Percentiles rank a stretch among this genome's conserved stretches.
These are phyloP conservation scores for Protomyces inundatus DNA, from an alignment of 1,139 yeast genomes.

Conservation along the genomic window DNA sequence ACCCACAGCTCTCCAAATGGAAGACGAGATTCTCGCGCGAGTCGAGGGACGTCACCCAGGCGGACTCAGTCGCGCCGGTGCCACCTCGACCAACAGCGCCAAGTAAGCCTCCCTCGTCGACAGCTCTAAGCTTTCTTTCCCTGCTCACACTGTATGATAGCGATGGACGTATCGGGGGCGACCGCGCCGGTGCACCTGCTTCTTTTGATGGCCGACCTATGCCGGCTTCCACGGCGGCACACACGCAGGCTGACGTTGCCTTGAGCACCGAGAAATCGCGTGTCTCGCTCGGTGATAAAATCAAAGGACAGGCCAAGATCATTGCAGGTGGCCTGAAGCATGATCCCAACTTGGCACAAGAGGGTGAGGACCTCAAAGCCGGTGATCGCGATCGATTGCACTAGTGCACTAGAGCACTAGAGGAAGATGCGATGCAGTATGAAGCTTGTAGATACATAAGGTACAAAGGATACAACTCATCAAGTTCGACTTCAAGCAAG, in stretches of 20 bases:
- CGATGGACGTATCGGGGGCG: neutral
- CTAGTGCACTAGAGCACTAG: neutral
- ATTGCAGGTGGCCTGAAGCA: slow-evolving; percentile 21
- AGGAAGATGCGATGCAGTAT: neutral
- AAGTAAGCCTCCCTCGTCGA: neutral
- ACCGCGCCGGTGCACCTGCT: neutral
- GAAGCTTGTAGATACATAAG: too few relatives aligned
- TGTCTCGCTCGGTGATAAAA: slow-evolving; percentile 20
- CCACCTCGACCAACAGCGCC: slow-evolving; percentile 6
- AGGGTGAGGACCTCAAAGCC: slow-evolving; percentile 17
- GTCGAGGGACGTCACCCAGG: slow-evolving; percentile 16
- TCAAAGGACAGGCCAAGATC: slow-evolving; percentile 23
- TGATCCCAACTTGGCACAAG: slow-evolving; percentile 18
- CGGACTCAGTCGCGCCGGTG: slow-evolving; percentile 1
- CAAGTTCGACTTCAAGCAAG: too few relatives aligned
- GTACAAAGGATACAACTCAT: too few relatives aligned
- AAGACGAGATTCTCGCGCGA: slow-evolving; percentile 3
- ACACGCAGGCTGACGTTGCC: neutral
- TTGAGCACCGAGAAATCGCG: neutral
- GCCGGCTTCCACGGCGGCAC: neutral
- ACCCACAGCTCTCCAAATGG: neutral
- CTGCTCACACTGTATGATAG: neutral
- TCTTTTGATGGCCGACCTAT: neutral
- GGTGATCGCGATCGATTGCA: slow-evolving; percentile 21
- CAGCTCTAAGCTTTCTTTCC: too few relatives aligned